These are phyloP conservation scores for Tillandsia leiboldiana DNA, from an alignment of 176 grass and related monocot genomes.

Conservation along the genomic window DNA sequence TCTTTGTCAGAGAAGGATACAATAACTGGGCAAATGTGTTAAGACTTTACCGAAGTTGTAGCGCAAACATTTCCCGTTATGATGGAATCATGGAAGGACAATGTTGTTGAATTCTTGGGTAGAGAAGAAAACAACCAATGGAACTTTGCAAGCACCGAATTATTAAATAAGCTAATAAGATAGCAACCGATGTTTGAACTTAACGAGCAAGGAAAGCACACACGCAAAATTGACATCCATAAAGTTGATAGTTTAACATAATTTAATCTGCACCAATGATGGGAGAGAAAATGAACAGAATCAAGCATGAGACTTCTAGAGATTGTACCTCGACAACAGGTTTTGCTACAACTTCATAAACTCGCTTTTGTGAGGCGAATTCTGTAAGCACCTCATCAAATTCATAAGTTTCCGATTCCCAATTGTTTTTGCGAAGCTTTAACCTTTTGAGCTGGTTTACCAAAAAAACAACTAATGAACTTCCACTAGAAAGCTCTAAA, in stretches of 20 bases:
- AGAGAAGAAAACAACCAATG: too few species aligned
- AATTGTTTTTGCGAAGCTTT: conserved; percentile 99
- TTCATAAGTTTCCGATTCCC: conserved; percentile 92
- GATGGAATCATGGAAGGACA: too few species aligned
- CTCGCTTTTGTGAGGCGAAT: conserved; percentile 96
- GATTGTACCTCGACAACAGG: conserved; percentile 88
- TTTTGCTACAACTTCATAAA: conserved; percentile 99
- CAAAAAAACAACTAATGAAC: conserved; percentile 7
- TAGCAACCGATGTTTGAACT: not conserved
- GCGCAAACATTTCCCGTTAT: too few species aligned
- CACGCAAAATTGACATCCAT: not conserved
- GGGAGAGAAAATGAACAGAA: conserved; percentile 3
- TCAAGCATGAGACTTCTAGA: conserved; percentile 16
- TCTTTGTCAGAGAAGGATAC: too few species aligned
- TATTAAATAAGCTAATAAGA: not conserved
- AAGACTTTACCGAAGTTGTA: too few species aligned
- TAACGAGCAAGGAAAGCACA: too few species aligned
- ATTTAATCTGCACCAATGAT: not conserved
- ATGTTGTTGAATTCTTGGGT: too few species aligned
- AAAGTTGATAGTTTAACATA: not conserved
- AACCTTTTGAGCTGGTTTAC: conserved; percentile 81
- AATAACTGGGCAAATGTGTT: too few species aligned
- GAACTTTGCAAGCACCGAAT: too few species aligned
- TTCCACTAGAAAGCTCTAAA: conserved; percentile 11
- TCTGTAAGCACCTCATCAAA: conserved; percentile 97